Conservation (phyloP, 2,329 filamentous ascomycete genomes). For the Whalleya microplaca region DNA sequence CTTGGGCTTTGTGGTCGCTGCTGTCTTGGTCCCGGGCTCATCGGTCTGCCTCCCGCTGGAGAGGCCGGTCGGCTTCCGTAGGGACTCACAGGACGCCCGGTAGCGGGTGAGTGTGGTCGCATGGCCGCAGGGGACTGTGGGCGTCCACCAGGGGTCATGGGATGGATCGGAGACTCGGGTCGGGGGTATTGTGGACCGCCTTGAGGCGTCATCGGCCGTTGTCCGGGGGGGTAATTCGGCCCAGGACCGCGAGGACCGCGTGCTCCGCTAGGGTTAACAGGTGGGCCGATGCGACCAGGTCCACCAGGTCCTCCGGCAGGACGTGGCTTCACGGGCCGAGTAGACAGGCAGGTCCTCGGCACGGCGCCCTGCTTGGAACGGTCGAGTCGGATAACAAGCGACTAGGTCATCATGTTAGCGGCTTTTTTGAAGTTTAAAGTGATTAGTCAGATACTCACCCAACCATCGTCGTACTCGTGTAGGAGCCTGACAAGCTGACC, state of each 20-base stretch:
- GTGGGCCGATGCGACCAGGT: conserved; percentile 53
- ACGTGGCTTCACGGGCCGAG: conserved; percentile 87
- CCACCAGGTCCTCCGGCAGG: conserved; percentile 52
- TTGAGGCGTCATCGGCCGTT: conserved; percentile 46
- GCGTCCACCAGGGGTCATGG: conserved; percentile 30
- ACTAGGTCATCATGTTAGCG: conserved; percentile 52
- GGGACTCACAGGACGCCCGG: conserved; percentile 32
- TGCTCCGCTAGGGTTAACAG: conserved; percentile 50
- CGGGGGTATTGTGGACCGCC: conserved; percentile 30
- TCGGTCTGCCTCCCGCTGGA: conserved; percentile 31
- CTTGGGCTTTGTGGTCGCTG: conserved; percentile 51
- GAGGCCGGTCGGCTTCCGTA: conserved; percentile 24
- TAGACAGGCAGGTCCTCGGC: conserved; percentile 90
- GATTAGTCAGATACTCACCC: conserved; percentile 65
- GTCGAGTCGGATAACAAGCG: conserved; percentile 89
- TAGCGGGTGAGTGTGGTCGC: conserved; percentile 33
- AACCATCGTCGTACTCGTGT: conserved; percentile 97
- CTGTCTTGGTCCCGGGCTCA: conserved; percentile 42
- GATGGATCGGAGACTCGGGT: conserved; percentile 41
- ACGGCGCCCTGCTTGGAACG: conserved; percentile 91
- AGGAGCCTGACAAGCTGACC: conserved; percentile 87
- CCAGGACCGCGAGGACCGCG: conserved; percentile 39
- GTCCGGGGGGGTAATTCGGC: conserved; percentile 39
- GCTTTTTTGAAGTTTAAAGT: conserved; percentile 12
- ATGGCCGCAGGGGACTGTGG: conserved; percentile 25